phyloP scores from a whole-genome alignment of 192 early-diverging fungal species.

The Backusella australiensis region DNA sequence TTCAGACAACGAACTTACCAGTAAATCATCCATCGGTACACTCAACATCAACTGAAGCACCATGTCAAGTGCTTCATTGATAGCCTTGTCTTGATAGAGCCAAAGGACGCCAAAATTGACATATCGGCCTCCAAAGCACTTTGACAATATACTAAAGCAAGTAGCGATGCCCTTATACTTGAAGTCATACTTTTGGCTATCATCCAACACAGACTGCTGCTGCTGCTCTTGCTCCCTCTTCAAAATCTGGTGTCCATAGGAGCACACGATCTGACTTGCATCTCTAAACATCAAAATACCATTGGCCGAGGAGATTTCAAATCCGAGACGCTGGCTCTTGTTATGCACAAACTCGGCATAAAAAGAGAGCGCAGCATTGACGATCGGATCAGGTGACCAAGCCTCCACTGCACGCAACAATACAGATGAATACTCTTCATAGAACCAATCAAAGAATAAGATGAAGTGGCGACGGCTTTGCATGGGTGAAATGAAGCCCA shows the following conservation, averaged over 20 bases:
- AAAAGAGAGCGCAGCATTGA: slow-evolving; percentile 75
- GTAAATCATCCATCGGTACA: slow-evolving; percentile 73
- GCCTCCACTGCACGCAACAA: slow-evolving; percentile 67
- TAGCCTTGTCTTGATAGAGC: slow-evolving; percentile 80
- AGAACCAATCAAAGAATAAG: slow-evolving; percentile 87
- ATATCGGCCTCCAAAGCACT: slow-evolving; percentile 74
- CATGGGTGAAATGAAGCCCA: slow-evolving; percentile 73
- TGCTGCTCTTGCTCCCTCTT: background rate
- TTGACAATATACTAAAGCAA: slow-evolving; percentile 71
- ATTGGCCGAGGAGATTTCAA: slow-evolving; percentile 83
- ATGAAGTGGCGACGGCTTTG: slow-evolving; percentile 55
- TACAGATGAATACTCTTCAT: slow-evolving; percentile 63
- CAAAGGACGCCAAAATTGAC: slow-evolving; percentile 92
- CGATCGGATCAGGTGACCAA: slow-evolving; percentile 59
- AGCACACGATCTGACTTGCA: slow-evolving; percentile 63
- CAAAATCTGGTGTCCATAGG: slow-evolving; percentile 41
- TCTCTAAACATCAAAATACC: slow-evolving; percentile 90
- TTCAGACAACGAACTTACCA: slow-evolving; percentile 40
- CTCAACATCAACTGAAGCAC: slow-evolving; percentile 68
- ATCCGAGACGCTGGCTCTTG: slow-evolving; percentile 71
- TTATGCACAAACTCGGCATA: slow-evolving; percentile 82
- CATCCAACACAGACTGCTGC: background rate
- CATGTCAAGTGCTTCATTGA: slow-evolving; percentile 61
- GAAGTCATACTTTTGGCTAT: slow-evolving; percentile 24
- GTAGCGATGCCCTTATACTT: slow-evolving; percentile 75